Evolutionary conservation across 768 basidiomycete genomes (phyloP), one percentile per base, ranked within the genome.

Genomic region (Hysterangium stoloniferum): DNA sequence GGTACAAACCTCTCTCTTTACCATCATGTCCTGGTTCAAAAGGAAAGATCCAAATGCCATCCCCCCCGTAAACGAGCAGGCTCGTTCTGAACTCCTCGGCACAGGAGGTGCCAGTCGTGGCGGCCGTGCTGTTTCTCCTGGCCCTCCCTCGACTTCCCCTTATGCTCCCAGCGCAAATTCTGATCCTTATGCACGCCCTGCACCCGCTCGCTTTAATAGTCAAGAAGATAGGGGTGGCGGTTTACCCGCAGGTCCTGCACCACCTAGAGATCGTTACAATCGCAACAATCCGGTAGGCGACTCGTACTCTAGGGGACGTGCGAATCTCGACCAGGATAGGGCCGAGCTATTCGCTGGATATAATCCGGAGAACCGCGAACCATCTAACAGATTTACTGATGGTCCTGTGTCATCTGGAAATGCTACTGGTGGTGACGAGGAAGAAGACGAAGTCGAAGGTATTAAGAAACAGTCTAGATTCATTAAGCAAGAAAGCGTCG

Each of bases 401-500:
- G 83, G 79, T 0, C 57, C 71, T 43, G 73, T 78, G 13, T 84
- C 83, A 35, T 80, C 85, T 62, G 28, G 28, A 20, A 19, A 28
- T 24, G 47, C 31, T 32, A 27, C 35, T 12, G 51, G 37, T 6
- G 20, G 43, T 8, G 50, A 24, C 2, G 53, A 86, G 62, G 80
- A 79, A 45, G 88, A 91, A 1, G 89, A 92, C 53, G 93, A 93
- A 56, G 71, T 93, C 4, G 95, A 99, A 68, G 90, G 84, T 22
- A 97, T 99, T 68, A 97, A 96, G 69, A 80, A 89, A 59, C 84
- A 93, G 67, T 92, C 88, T 53, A 77, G 82, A 51, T 87, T 78
- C 60, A 64, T 86, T 54, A 98, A 99, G 69, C 92, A 97, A 67
- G 94, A 97, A 59, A 86, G 82, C 62, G 83, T 94, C 41, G 82